Percentiles rank a stretch among this genome's conserved stretches.
phyloP scores from a whole-genome alignment of 768 basidiomycete genomes.

The Psilocybe cyanescens region DNA sequence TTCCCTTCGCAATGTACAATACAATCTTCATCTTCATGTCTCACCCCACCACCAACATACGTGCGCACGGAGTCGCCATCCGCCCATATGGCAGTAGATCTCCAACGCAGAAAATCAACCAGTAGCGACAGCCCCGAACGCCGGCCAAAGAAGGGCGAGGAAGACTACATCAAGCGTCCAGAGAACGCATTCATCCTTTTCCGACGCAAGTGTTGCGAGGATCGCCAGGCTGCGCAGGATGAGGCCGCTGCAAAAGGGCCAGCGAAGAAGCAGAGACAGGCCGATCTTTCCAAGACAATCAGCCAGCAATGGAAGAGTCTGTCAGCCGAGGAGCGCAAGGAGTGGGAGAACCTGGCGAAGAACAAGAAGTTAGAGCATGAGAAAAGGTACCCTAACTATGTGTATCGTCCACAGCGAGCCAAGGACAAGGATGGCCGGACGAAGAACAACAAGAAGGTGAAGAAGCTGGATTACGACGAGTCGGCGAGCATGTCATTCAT shows the following conservation, averaged over 20 bases:
- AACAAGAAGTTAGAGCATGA: conserved; percentile 83
- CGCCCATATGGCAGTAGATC: conserved; percentile 36
- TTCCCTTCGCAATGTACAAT: conserved; percentile 41
- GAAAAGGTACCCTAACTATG: conserved; percentile 74
- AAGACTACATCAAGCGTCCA: conserved; percentile 83
- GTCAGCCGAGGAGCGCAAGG: conserved; percentile 62
- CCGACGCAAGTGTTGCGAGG: conserved; percentile 78
- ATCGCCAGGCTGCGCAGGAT: conserved; percentile 60
- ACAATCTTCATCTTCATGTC: conserved; percentile 43
- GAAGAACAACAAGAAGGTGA: conserved; percentile 42
- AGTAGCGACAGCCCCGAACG: conserved; percentile 53
- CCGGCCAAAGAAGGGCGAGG: conserved; percentile 73
- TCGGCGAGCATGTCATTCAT: conserved; percentile 41
- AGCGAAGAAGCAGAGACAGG: conserved; percentile 70
- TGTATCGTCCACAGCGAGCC: conserved; percentile 74
- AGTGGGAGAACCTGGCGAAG: conserved; percentile 80
- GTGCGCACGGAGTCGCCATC: conserved; percentile 47
- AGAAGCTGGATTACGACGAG: conserved; percentile 43
- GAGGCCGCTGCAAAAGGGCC: conserved; percentile 47
- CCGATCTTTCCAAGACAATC: conserved; percentile 82
- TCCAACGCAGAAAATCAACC: conserved; percentile 54
- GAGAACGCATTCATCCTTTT: conserved; percentile 88
- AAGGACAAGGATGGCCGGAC: conserved; percentile 58
- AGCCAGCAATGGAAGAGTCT: conserved; percentile 81
- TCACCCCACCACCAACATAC: conserved; percentile 42